Conservation (phyloP, 129 eudicot genomes). For the Flaveria ramosissima region DNA sequence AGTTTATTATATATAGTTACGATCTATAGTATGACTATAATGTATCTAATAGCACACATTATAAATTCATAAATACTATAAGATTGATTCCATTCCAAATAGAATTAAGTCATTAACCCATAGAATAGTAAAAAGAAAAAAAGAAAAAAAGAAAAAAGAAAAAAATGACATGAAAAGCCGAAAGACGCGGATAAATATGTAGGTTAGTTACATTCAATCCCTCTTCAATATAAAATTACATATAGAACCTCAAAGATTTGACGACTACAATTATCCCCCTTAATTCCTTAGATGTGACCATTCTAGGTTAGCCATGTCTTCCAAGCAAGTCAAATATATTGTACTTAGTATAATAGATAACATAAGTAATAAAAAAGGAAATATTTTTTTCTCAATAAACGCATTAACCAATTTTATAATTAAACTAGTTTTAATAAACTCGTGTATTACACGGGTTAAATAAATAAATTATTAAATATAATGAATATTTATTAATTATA, state of each 20-base stretch:
- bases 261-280: not conserved
- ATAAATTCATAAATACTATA: too few relatives aligned
- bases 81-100: not conserved
- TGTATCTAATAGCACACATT: not conserved
- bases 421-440: too few relatives aligned
- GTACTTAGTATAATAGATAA: not conserved
- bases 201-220: constrained; percentile 21
- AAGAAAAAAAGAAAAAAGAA: constrained; percentile 9
- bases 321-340: too few relatives aligned
- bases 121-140: not conserved
- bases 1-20: too few relatives aligned
- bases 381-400: too few relatives aligned
- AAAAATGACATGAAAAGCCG: constrained; percentile 31
- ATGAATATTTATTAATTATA: too few relatives aligned
- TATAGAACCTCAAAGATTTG: not conserved
- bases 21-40: too few relatives aligned
- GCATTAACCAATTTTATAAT: too few relatives aligned
- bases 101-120: not conserved
- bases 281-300: constrained; percentile 2
- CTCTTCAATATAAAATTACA: not conserved
- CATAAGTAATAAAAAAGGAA: too few relatives aligned
- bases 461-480: too few relatives aligned
- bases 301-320: not conserved
- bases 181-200: constrained; percentile 30
- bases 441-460: too few relatives aligned